Base-by-base conservation (phyloP, 139 green algal species). In the Tetradesmus obliquus region DNA sequence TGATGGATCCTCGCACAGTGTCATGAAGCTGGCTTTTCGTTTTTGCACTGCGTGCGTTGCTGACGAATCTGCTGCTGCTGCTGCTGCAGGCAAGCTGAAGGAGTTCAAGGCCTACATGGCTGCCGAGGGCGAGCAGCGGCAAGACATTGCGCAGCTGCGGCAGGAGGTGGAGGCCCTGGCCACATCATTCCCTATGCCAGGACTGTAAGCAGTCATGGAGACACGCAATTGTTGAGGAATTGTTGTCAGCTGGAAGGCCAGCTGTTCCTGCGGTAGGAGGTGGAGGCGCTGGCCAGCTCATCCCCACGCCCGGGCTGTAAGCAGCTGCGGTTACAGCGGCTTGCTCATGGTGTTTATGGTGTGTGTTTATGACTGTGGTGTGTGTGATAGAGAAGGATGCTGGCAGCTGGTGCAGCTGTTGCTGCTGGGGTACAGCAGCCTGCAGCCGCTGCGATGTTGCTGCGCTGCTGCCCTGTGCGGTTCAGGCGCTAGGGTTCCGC, bases 81-180 rank as follows among this genome's bases (percentile, higher is more conserved):
- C 24, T 87, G n/a, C 32, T 66, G 55, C 96, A 17, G 96, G 92
- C 85, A 99, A 99, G 96, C 92, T 99, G 22, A 99, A 98, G 95
- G 98, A 99, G 89, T 99, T 99, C 96, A 95, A 96, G 89, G 89
- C 89, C 24, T 89, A 92, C 69, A 24, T 92, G 19, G 55, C 55
- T 3, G 55, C 12, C 19, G 82, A 89, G 66, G 89, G 82, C 19
- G 82, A 55, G 5, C 80, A 53, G 12, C 66, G 91, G 24, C 81
- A 82, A 24, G 87, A 92, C 82, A 83, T 93, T 55, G 53, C 71
- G 57, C 60, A 81, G 87, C 81, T 93, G n/a, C 55, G 17, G 80
- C 55, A 90, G 72, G 91, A 93, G 55, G 91, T 92, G 71, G 91
- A 89, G 83, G 91, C 60, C 17, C 72, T 93, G 22, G 87, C 87